These are phyloP conservation scores for Castanea crenata DNA, from an alignment of 306 rosid species.

Conservation along the genomic window DNA sequence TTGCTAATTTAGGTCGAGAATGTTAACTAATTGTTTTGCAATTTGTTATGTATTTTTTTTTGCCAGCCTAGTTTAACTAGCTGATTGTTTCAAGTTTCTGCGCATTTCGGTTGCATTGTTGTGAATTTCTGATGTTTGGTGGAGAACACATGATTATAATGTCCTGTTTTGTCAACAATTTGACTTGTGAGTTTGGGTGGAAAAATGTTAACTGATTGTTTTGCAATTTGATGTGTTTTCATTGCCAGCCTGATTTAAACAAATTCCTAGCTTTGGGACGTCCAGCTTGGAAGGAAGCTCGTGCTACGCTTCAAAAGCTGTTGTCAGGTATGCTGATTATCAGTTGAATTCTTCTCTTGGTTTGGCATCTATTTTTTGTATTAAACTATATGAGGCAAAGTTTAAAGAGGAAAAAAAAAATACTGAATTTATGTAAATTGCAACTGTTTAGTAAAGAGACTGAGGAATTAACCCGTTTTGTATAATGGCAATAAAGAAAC, in stretches of 20 bases:
- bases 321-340: conserved; percentile 55
- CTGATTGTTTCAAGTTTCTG: neutral
- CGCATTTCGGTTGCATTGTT: neutral
- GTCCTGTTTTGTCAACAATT: neutral
- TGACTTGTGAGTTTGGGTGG: neutral
- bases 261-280: conserved; percentile 87
- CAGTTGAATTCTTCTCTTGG: neutral
- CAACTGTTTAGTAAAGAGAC: neutral
- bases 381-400: neutral
- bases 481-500: neutral
- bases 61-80: neutral
- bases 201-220: conserved; percentile 13
- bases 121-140: neutral
- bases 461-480: neutral
- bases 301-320: conserved; percentile 80
- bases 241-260: conserved; percentile 71
- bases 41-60: no score
- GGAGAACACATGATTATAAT: neutral
- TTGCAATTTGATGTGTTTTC: neutral
- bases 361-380: neutral
- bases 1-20: no score
- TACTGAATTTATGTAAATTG: neutral
- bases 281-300: conserved; percentile 97
- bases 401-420: neutral
- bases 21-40: no score